A percentile compares a stretch with the other conserved stretches of the same genome.
These are phyloP conservation scores for Fusarium keratoplasticum DNA, from an alignment of 2,329 filamentous ascomycete species.

Conservation along the genomic window DNA sequence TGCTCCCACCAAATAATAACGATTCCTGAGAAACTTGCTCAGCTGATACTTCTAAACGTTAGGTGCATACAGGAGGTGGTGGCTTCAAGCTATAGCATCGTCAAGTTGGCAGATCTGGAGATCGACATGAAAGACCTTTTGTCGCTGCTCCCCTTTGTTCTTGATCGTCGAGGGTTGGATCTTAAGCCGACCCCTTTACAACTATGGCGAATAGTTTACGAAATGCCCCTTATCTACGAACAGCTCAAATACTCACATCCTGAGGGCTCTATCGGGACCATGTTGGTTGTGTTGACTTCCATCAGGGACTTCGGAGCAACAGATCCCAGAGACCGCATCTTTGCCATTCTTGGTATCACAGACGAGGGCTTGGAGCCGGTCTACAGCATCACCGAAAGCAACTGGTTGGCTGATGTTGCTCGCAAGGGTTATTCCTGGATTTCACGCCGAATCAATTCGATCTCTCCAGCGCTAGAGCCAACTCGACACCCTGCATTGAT, in stretches of 20 bases:
- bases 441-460: background rate
- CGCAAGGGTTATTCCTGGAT: background rate
- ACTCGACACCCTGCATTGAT: background rate
- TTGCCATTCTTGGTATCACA: background rate
- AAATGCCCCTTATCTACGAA: background rate
- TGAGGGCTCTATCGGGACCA: background rate
- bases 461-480: background rate
- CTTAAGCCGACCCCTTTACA: background rate
- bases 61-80: background rate
- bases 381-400: background rate
- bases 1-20: background rate
- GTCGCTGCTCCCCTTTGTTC: background rate
- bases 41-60: background rate
- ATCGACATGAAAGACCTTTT: background rate
- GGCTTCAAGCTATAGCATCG: background rate
- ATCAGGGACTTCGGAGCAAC: background rate
- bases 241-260: background rate
- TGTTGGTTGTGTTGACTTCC: background rate
- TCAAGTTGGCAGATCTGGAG: background rate
- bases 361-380: background rate
- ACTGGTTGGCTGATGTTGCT: background rate
- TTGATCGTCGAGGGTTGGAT: background rate
- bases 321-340: background rate
- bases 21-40: background rate
- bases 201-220: background rate